These are phyloP conservation scores for Penicillium paradoxum DNA, from an alignment of 495 filamentous ascomycete species.

Conservation along the genomic window DNA sequence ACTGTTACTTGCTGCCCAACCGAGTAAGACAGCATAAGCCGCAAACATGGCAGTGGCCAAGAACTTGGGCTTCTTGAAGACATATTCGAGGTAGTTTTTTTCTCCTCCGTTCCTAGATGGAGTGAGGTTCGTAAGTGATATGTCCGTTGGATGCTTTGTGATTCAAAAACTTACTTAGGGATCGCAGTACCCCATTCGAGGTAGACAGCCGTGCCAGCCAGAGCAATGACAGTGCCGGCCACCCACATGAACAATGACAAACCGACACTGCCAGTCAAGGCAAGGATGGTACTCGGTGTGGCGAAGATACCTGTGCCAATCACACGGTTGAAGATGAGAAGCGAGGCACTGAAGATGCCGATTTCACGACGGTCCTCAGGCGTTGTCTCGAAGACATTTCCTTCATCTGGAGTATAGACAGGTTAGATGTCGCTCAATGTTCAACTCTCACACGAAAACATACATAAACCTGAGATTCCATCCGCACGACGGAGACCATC, in stretches of 20 bases:
- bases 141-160: background rate
- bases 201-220: conserved; percentile 49
- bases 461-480: conserved; percentile 37
- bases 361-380: conserved; percentile 59
- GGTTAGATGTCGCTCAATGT: background rate
- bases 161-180: conserved; percentile 27
- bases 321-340: conserved; percentile 61
- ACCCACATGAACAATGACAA: conserved; percentile 52
- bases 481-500: conserved; percentile 28
- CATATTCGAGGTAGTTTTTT: conserved; percentile 68
- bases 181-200: conserved; percentile 53
- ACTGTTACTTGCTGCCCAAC: conserved; percentile 57
- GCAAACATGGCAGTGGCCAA: conserved; percentile 60
- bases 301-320: conserved; percentile 65
- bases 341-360: conserved; percentile 54
- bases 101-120: conserved; percentile 57
- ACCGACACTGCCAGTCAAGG: conserved; percentile 48
- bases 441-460: too few relatives aligned
- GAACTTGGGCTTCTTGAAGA: conserved; percentile 60
- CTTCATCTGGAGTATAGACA: conserved; percentile 29
- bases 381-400: conserved; percentile 57
- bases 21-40: conserved; percentile 52
- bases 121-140: background rate
- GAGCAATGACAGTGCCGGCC: conserved; percentile 43
- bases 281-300: conserved; percentile 54